These are phyloP conservation scores for Rhodamnia rubescens DNA, from an alignment of 345 rosid species.

Conservation along the genomic window DNA sequence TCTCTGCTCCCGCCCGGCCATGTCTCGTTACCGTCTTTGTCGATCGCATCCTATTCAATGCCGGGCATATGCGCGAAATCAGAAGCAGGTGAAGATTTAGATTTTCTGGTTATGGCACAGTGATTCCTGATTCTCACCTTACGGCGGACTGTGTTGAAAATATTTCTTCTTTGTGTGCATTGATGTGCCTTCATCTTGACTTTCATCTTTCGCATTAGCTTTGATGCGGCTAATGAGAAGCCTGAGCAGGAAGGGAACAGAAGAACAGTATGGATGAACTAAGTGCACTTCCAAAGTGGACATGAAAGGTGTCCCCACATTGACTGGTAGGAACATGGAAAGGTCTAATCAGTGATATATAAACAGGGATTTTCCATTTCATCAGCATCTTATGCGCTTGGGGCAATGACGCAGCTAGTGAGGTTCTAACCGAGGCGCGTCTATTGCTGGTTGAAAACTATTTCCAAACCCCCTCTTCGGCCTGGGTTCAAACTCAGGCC, in stretches of 20 bases:
- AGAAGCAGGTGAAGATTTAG: neutral
- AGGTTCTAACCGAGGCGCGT: conserved; percentile 28
- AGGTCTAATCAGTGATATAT: neutral
- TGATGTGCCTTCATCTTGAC: no score
- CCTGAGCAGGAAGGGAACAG: no score
- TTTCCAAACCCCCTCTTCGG: conserved; percentile 33
- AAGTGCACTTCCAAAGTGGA: neutral
- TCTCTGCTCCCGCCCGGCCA: neutral
- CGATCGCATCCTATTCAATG: neutral
- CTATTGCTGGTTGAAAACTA: conserved; percentile 41
- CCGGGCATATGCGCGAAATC: neutral
- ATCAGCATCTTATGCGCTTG: conserved; percentile 11
- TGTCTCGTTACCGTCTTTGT: neutral
- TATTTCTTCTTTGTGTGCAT: neutral
- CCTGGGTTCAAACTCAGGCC: conserved; percentile 12
- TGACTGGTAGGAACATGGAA: neutral
- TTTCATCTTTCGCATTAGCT: neutral
- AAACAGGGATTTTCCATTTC: neutral
- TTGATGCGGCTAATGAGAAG: neutral
- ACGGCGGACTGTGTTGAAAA: neutral
- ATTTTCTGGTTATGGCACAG: neutral
- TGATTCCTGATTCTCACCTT: no score
- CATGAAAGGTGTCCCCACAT: neutral
- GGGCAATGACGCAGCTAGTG: conserved; percentile 34
- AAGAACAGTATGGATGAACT: no score